These are phyloP conservation scores for Rubia balearica DNA, from an alignment of 305 asterid species.

Conservation along the genomic window DNA sequence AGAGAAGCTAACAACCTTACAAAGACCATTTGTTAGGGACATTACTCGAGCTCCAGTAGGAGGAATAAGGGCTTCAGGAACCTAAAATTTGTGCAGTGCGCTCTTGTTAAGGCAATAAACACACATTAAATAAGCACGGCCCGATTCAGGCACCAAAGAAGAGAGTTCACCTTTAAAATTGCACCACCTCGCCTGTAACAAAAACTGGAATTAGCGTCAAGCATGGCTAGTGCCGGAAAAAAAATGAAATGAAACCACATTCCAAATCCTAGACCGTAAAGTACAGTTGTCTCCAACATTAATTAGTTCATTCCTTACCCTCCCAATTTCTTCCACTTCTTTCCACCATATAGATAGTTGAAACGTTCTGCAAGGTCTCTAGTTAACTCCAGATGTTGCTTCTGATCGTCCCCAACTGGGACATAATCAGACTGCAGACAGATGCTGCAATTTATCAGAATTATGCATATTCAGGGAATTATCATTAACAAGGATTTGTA, in stretches of 20 bases:
- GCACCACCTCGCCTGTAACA: slow-evolving; percentile 81
- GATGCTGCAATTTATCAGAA: slow-evolving; percentile 33
- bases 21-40: slow-evolving; percentile 98
- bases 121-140: slow-evolving; percentile 9
- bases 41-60: slow-evolving; percentile 98
- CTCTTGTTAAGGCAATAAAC: slow-evolving; percentile 14
- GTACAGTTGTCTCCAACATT: background rate
- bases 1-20: slow-evolving; percentile 59
- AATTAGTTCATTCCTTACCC: slow-evolving; percentile 49
- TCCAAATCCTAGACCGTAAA: background rate
- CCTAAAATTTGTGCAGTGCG: slow-evolving; percentile 38
- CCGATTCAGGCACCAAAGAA: slow-evolving; percentile 19
- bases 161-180: slow-evolving; percentile 69
- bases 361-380: slow-evolving; percentile 89
- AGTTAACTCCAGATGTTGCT: slow-evolving; percentile 94
- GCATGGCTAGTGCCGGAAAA: too few species aligned
- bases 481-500: slow-evolving; percentile 11
- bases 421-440: slow-evolving; percentile 92
- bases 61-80: slow-evolving; percentile 94
- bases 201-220: slow-evolving; percentile 16
- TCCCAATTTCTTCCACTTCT: slow-evolving; percentile 95
- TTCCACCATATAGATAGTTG: slow-evolving; percentile 82
- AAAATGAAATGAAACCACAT: background rate
- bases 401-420: slow-evolving; percentile 99
- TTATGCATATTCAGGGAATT: slow-evolving; percentile 28